A percentile compares a stretch with the other conserved stretches of the same genome.
Evolutionary conservation across 805 yeast genomes (phyloP).

Genomic region (Pichia pseudocactophila): DNA sequence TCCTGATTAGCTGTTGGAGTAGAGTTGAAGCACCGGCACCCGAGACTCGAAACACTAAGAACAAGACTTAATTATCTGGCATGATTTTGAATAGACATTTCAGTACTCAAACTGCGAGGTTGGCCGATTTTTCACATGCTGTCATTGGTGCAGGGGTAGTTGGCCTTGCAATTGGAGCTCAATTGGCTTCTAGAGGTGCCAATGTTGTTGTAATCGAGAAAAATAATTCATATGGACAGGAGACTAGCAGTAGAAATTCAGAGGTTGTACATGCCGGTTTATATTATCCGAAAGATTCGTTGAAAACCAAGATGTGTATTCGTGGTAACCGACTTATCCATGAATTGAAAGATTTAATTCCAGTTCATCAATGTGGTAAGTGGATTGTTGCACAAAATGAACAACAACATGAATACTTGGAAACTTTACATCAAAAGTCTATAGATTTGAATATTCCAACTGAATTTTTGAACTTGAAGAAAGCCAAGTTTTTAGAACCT

Average conservation of each 20-base stretch:
- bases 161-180: slow-evolving; percentile 57
- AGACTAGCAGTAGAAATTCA: slow-evolving; percentile 82
- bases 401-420: slow-evolving; percentile 49
- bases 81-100: not conserved
- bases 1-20: too few species aligned
- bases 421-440: slow-evolving; percentile 43
- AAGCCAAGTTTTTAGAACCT: slow-evolving; percentile 51
- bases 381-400: slow-evolving; percentile 83
- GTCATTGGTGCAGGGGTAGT: slow-evolving; percentile 17
- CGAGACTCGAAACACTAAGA: too few species aligned
- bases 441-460: slow-evolving; percentile 48
- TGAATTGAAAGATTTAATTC: slow-evolving; percentile 42
- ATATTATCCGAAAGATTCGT: slow-evolving; percentile 62
- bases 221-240: slow-evolving; percentile 57
- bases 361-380: slow-evolving; percentile 62
- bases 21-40: too few species aligned
- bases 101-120: not conserved
- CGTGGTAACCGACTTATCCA: slow-evolving; percentile 68
- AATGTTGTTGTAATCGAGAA: slow-evolving; percentile 65
- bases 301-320: slow-evolving; percentile 64
- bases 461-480: slow-evolving; percentile 38
- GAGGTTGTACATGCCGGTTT: slow-evolving; percentile 92
- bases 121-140: slow-evolving; percentile 15
- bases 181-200: slow-evolving; percentile 38
- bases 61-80: too few species aligned